Evolutionary conservation across 2,329 filamentous ascomycete species (phyloP).

Genomic region (Paracoccidioides brasiliensis): DNA sequence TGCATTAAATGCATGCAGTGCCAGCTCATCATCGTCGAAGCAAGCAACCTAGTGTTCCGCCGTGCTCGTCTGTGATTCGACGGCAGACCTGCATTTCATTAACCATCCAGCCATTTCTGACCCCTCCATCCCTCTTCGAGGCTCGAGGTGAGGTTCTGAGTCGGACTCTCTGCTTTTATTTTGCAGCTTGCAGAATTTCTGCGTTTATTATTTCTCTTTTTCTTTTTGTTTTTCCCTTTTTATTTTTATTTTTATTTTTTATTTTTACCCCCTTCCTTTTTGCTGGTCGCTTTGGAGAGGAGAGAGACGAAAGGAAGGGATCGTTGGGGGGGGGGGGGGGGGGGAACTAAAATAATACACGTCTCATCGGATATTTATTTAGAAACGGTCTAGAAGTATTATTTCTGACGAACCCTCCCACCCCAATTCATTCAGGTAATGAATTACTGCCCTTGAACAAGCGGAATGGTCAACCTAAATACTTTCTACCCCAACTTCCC

Average conservation of each 20-base stretch:
- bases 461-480: no score
- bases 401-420: no score
- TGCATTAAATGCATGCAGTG: constrained; percentile 12
- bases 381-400: no score
- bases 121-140: not conserved
- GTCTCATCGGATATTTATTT: no score
- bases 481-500: no score
- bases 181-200: no score
- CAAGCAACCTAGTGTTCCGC: not conserved
- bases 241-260: not conserved
- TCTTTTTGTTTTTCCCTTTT: not conserved
- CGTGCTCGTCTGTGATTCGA: not conserved
- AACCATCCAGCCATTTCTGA: not conserved
- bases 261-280: not conserved
- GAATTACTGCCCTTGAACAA: no score
- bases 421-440: no score
- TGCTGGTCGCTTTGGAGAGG: not conserved
- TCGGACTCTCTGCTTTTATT: no score
- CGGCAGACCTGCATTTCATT: not conserved
- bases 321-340: not conserved
- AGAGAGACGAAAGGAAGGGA: not conserved
- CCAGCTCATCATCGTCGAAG: constrained; percentile 14
- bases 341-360: no score
- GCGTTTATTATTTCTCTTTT: not conserved
- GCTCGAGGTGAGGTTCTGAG: not conserved